Conservation (phyloP, 1,284 basidiomycete genomes). For the Ceratorhiza oryzae-sativae region DNA sequence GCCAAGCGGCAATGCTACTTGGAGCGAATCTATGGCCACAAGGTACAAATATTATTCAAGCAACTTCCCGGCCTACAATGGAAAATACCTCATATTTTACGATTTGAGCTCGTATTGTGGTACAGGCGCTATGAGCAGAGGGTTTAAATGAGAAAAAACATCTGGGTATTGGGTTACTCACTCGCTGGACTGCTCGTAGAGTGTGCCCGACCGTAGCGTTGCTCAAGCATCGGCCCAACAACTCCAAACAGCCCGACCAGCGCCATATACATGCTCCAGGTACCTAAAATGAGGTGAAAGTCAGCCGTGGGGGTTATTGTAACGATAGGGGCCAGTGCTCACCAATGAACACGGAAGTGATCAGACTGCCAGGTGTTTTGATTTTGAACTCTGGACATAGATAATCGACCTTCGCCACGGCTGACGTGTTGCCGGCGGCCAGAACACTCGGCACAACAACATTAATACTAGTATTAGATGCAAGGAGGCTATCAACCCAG, state of each 20-base stretch:
- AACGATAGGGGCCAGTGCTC: no score
- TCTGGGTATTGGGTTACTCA: neutral
- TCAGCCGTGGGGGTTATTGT: no score
- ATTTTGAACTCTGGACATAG: neutral
- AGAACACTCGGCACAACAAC: neutral
- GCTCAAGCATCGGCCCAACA: constrained; percentile 5
- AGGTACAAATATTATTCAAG: no score
- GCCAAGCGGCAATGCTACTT: no score
- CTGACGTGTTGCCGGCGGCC: neutral
- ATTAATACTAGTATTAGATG: neutral
- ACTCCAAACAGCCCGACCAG: neutral
- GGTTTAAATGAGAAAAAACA: neutral
- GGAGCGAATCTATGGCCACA: no score
- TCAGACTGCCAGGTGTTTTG: neutral
- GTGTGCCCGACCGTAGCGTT: neutral
- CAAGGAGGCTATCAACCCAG: neutral
- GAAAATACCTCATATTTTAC: no score
- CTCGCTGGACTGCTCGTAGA: neutral
- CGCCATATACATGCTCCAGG: constrained; percentile 26
- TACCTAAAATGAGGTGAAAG: neutral
- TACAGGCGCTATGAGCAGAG: neutral
- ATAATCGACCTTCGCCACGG: neutral
- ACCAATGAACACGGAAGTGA: constrained; percentile 16
- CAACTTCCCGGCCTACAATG: no score
- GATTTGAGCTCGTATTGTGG: no score